A percentile compares a stretch with the other conserved stretches of the same genome.
These are phyloP conservation scores for Solanum hybrid DNA, from an alignment of 305 asterid genomes.

Conservation along the genomic window DNA sequence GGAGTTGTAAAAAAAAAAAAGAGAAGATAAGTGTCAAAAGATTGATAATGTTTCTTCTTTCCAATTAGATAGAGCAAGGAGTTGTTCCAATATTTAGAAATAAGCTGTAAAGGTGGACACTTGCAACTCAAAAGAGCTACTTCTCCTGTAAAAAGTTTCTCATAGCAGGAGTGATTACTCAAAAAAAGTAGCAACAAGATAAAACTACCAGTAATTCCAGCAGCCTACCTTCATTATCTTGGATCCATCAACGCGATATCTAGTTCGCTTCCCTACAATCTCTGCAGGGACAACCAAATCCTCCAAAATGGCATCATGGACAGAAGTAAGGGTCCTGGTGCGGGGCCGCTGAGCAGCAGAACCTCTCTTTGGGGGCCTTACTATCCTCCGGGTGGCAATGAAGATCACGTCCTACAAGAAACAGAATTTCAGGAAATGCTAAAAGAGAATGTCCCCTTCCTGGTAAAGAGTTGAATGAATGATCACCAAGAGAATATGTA, in stretches of 20 bases:
- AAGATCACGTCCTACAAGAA: conserved; percentile 50
- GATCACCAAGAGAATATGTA: neutral
- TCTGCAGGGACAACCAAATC: conserved; percentile 62
- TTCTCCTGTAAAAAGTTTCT: neutral
- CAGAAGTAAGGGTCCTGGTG: conserved; percentile 62
- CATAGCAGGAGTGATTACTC: neutral
- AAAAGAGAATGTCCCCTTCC: neutral
- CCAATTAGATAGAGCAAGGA: neutral
- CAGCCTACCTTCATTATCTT: conserved; percentile 47
- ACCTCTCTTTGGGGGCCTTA: conserved; percentile 74
- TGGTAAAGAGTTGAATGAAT: neutral
- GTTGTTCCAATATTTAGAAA: neutral
- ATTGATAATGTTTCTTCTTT: neutral
- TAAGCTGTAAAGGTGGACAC: neutral
- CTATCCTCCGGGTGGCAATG: conserved; percentile 60
- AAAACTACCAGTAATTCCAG: neutral
- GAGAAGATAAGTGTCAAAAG: neutral
- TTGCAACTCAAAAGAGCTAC: neutral
- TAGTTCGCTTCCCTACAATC: conserved; percentile 48
- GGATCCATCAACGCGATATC: conserved; percentile 62
- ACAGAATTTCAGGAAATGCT: neutral
- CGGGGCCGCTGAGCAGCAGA: conserved; percentile 64
- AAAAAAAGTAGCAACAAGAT: neutral
- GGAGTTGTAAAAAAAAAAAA: neutral
- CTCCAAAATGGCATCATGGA: conserved; percentile 66